phyloP scores from a whole-genome alignment of 129 eudicot genomes.

The Rutidosis leptorrhynchoides region DNA sequence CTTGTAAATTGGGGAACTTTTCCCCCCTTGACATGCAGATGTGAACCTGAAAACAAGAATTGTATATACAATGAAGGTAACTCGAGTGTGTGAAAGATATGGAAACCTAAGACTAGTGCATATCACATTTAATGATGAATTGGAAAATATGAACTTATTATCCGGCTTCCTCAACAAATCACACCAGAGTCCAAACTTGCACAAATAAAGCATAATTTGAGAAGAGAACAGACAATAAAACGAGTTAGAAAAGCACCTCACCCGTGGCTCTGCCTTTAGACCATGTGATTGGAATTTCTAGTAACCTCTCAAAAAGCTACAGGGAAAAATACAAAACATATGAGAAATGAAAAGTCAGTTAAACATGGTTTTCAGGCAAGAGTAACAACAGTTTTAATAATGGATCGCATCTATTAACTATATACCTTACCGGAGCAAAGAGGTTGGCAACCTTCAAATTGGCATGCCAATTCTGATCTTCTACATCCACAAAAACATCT shows the following conservation, averaged over 20 bases:
- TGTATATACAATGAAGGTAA: conserved; percentile 4
- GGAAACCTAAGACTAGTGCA: no score
- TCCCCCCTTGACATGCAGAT: conserved; percentile 98
- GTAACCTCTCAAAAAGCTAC: conserved; percentile 91
- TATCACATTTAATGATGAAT: no score
- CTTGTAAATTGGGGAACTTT: conserved; percentile 91
- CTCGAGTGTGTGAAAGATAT: no score
- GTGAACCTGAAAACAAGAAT: conserved; percentile 60
- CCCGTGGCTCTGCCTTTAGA: conserved; percentile 97
- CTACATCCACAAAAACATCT: conserved; percentile 87
- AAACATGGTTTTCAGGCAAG: no score
- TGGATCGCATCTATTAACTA: no score
- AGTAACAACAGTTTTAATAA: no score
- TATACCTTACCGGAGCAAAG: conserved; percentile 78
- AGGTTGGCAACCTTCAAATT: conserved; percentile 79
- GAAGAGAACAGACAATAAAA: conserved; percentile 17
- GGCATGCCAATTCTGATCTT: conserved; percentile 95
- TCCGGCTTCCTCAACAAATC: no score
- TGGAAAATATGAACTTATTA: no score
- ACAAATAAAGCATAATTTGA: not conserved
- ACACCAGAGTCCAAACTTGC: no score
- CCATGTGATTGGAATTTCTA: conserved; percentile 89
- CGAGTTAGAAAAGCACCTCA: conserved; percentile 72
- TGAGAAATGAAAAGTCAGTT: no score
- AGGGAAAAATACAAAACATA: no score